phyloP scores from a whole-genome alignment of 768 basidiomycete species.

The Collybia sp. region DNA sequence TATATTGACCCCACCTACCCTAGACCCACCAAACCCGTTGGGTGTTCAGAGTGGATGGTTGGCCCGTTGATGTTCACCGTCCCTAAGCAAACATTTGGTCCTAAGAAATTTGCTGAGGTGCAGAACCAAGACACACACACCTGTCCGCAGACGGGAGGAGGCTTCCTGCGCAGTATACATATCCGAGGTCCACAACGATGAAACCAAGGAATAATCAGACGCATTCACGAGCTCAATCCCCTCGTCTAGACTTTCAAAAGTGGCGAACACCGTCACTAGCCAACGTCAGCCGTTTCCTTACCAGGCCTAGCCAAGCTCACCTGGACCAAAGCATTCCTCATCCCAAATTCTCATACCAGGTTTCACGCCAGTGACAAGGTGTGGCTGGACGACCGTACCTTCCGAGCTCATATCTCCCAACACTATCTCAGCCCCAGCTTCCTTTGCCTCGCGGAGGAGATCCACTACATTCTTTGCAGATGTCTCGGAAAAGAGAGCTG shows the following conservation, averaged over 20 bases:
- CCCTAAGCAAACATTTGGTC: conserved; percentile 24
- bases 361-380: conserved; percentile 42
- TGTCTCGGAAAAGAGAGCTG: conserved; percentile 36
- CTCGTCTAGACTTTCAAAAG: conserved; percentile 46
- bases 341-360: conserved; percentile 51
- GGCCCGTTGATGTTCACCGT: conserved; percentile 51
- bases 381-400: conserved; percentile 44
- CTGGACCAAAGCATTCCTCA: conserved; percentile 59
- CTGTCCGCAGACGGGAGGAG: conserved; percentile 42
- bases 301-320: conserved; percentile 16
- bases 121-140: conserved; percentile 21
- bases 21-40: conserved; percentile 33
- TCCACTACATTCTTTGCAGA: conserved; percentile 41
- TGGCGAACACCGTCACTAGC: conserved; percentile 38
- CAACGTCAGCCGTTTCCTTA: neutral
- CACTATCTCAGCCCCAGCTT: conserved; percentile 39
- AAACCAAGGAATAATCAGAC: conserved; percentile 44
- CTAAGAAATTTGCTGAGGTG: neutral
- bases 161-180: conserved; percentile 37
- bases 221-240: conserved; percentile 52
- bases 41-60: conserved; percentile 40
- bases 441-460: conserved; percentile 39
- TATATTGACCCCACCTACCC: conserved; percentile 29
- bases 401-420: conserved; percentile 36
- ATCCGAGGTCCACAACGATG: conserved; percentile 50